These are phyloP conservation scores for Sequoia sempervirens DNA, from an alignment of 75 land plant genomes.

Conservation along the genomic window DNA sequence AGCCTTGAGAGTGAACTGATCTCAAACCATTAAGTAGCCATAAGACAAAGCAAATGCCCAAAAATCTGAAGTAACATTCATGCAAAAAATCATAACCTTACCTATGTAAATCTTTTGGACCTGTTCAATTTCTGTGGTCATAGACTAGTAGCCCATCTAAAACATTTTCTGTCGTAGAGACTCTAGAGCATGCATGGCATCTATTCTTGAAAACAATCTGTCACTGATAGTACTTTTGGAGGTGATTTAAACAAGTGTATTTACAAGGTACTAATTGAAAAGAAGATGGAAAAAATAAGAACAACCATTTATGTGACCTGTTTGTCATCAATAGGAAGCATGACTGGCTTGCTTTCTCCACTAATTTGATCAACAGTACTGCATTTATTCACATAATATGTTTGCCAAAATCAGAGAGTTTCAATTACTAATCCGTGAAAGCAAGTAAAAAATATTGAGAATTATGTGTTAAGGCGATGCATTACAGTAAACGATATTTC, in stretches of 20 bases:
- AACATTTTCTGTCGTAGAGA: background rate
- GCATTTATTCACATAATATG: slow-evolving; percentile 8
- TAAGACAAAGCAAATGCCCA: background rate
- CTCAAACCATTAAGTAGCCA: background rate
- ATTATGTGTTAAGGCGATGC: background rate
- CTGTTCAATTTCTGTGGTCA: background rate
- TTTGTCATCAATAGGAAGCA: slow-evolving; percentile 62
- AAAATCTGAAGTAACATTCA: background rate
- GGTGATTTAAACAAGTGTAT: background rate
- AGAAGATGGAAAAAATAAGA: background rate
- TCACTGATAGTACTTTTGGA: background rate
- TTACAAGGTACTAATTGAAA: background rate
- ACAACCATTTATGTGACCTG: slow-evolving; percentile 43
- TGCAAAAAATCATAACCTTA: background rate
- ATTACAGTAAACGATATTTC: background rate
- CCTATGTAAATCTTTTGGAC: background rate
- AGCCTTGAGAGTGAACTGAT: background rate
- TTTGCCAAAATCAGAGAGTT: background rate
- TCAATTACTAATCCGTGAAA: background rate
- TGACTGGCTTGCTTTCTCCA: slow-evolving; percentile 80
- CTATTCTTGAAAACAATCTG: background rate
- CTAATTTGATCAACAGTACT: slow-evolving; percentile 92
- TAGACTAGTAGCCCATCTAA: background rate
- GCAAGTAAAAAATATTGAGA: background rate
- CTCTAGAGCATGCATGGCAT: background rate